Conservation (phyloP, 352 stramenopile species). For the Phytopythium oedochilum region DNA sequence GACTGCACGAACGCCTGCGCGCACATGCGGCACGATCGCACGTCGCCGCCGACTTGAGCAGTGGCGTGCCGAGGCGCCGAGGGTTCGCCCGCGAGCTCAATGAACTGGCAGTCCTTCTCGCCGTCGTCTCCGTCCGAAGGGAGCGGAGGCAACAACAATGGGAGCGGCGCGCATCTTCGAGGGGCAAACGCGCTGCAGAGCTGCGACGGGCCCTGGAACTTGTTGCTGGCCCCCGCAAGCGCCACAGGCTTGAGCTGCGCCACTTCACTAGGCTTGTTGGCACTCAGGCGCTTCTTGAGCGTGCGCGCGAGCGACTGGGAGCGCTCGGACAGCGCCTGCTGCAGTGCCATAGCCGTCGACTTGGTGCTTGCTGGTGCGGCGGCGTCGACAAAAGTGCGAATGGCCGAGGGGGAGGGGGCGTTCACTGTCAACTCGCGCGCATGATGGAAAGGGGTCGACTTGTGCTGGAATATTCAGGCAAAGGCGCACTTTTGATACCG, state of each 20-base stretch:
- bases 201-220: constrained; percentile 26
- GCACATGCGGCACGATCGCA: constrained; percentile 33
- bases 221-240: constrained; percentile 25
- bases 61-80: constrained; percentile 12
- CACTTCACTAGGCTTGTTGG: constrained; percentile 14
- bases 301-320: constrained; percentile 23
- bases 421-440: too few species aligned
- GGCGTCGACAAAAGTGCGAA: background rate
- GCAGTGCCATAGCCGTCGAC: constrained; percentile 17
- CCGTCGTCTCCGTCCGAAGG: background rate
- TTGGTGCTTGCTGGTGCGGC: background rate
- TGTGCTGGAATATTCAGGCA: too few species aligned
- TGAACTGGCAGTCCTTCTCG: background rate
- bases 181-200: constrained; percentile 29
- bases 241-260: constrained; percentile 26
- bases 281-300: constrained; percentile 15
- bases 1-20: constrained; percentile 24
- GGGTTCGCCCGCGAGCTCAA: background rate
- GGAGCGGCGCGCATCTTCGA: background rate
- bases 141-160: too few species aligned
- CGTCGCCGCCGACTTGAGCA: constrained; percentile 7
- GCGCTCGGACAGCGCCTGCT: constrained; percentile 18
- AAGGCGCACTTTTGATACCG: too few species aligned
- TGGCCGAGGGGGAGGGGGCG: too few species aligned
- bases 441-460: too few species aligned